phyloP scores from a whole-genome alignment of 257 asterid genomes.

The Oldenlandia corymbosa region DNA sequence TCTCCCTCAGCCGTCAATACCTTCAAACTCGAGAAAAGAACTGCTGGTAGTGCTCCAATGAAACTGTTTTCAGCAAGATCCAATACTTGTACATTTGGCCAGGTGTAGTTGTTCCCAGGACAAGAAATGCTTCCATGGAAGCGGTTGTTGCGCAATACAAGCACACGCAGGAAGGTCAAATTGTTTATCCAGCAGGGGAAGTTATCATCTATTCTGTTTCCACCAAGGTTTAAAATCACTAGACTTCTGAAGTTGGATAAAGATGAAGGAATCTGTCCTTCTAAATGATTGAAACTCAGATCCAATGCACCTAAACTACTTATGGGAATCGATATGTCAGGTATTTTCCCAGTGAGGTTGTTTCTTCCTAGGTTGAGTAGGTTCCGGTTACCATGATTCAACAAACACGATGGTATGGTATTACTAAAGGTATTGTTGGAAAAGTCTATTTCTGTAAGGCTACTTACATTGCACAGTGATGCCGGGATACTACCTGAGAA shows the following conservation, averaged over 20 bases:
- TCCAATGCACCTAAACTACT: slow-evolving; percentile 36
- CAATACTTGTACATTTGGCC: slow-evolving; percentile 61
- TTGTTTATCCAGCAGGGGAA: slow-evolving; percentile 29
- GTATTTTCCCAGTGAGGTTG: slow-evolving; percentile 34
- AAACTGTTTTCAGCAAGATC: slow-evolving; percentile 54
- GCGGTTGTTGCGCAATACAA: slow-evolving; percentile 42
- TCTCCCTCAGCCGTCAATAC: slow-evolving; percentile 31
- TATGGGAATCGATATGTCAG: slow-evolving; percentile 17
- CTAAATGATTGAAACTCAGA: slow-evolving; percentile 32
- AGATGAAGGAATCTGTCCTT: slow-evolving; percentile 41
- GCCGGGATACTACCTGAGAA: slow-evolving; percentile 40
- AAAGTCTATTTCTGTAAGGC: slow-evolving; percentile 41
- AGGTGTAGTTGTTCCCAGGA: slow-evolving; percentile 20
- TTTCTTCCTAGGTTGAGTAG: slow-evolving; percentile 42
- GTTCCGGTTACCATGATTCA: slow-evolving; percentile 7
- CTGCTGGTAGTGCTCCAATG: slow-evolving; percentile 29
- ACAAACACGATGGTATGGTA: slow-evolving; percentile 42
- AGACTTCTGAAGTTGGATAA: slow-evolving; percentile 33
- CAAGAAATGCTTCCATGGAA: slow-evolving; percentile 45
- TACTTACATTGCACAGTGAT: slow-evolving; percentile 47
- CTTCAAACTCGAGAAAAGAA: slow-evolving; percentile 32
- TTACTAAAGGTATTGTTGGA: slow-evolving; percentile 43
- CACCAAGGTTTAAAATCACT: slow-evolving; percentile 36
- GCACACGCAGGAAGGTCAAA: slow-evolving; percentile 43
- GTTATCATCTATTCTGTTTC: slow-evolving; percentile 24